Evolutionary conservation across 2,329 filamentous ascomycete genomes (phyloP), one percentile per base, ranked within the genome.

Genomic region (Fusarium cicatricum): DNA sequence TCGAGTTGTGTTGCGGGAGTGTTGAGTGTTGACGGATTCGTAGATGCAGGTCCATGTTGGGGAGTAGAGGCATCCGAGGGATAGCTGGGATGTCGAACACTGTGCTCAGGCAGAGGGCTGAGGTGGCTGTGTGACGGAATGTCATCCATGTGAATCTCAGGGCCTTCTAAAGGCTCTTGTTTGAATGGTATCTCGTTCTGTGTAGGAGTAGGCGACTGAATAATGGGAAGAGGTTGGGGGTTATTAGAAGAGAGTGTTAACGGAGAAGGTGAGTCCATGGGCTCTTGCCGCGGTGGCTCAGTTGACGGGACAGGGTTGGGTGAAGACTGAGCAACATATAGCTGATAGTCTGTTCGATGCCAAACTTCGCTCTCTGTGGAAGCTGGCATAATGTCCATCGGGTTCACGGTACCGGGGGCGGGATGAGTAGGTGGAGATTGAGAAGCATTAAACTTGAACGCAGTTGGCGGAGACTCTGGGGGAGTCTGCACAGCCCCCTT

Each of bases 321-420:
- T 19, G 70, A 68, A 9, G 68, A 69, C 19, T 72, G 67, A 10
- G 69, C 64, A 21, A 68, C 52, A 34, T 65, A 68, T 32, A 77
- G 64, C 50, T 76, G 69, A 48, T 75, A 72, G 55, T 76, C 75
- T 14, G 71, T 76, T 31, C 70, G 66, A 44, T 77, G 70, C 70
- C 71, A 75, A 23, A 73, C 52, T 53, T 77, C 76, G 8, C 70
- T 70, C 53, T 76, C 68, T 4, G 74, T 76, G 14, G 71, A 72
- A 3, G 76, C 71, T 5, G 76, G 78, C 81, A 82, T 83, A 26
- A 84, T 78, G 42, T 82, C 79, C 77, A 82, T 82, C 1, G 81
- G 81, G 34, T 83, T 83, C 10, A 81, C 80, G 4, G 80, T 83
- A 29, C 78, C 79, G 3, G 77, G 76, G 2, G 76, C 73, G 31